These are phyloP conservation scores for Erodium maritimum DNA, from an alignment of 345 rosid species.

Conservation along the genomic window DNA sequence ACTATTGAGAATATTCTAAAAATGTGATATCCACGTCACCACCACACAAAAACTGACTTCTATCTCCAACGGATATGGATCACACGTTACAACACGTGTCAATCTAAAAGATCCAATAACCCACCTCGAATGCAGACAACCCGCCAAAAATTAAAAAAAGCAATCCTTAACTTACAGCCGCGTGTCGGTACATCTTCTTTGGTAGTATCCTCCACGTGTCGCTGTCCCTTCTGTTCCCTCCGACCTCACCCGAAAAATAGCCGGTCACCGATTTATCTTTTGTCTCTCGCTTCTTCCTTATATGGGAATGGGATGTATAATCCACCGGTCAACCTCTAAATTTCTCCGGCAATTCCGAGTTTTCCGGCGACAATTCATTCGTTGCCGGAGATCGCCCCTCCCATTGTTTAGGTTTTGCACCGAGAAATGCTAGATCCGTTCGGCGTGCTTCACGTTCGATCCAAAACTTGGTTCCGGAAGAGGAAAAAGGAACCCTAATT, in stretches of 20 bases:
- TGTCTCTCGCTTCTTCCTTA: neutral
- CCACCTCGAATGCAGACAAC: neutral
- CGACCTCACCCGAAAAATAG: conserved; percentile 2
- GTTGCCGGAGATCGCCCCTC: conserved; percentile 14
- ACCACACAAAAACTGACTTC: neutral
- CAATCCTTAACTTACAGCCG: conserved; percentile 6
- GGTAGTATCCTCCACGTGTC: too few relatives aligned
- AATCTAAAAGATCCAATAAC: neutral
- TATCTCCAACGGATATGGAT: conserved; percentile 11
- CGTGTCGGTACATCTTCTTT: conserved; percentile 9
- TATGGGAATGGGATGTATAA: neutral
- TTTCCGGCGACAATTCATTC: conserved; percentile 8
- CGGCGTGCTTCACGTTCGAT: conserved; percentile 9
- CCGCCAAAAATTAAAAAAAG: neutral
- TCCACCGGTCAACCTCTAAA: too few relatives aligned
- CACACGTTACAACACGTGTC: conserved; percentile 16
- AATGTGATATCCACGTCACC: neutral
- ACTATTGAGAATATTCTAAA: too few relatives aligned
- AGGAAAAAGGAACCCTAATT: conserved; percentile 10
- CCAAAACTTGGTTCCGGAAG: conserved; percentile 21
- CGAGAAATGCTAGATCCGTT: conserved; percentile 18
- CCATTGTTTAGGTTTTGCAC: neutral
- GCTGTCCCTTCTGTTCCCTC: too few relatives aligned
- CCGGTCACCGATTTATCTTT: conserved; percentile 6
- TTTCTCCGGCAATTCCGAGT: conserved; percentile 7